These are phyloP conservation scores for Bisporella sp. DNA, from an alignment of 2,329 filamentous ascomycete genomes.

Conservation along the genomic window DNA sequence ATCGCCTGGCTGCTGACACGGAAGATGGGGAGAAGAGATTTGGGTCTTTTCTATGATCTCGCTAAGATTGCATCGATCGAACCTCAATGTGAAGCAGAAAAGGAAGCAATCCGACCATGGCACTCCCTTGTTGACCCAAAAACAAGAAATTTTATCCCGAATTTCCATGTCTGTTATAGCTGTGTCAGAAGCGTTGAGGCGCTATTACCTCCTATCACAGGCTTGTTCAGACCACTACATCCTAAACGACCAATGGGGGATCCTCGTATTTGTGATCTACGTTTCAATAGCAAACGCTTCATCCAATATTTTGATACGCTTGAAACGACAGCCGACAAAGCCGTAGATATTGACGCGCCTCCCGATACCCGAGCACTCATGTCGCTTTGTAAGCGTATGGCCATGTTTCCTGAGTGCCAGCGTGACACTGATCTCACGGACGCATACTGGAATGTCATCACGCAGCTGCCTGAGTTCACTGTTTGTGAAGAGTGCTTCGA, in stretches of 20 bases:
- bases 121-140: constrained; percentile 66
- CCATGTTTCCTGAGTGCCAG: constrained; percentile 21
- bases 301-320: constrained; percentile 53
- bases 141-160: constrained; percentile 53
- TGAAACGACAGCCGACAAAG: constrained; percentile 48
- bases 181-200: constrained; percentile 68
- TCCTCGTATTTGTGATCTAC: constrained; percentile 61
- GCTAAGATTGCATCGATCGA: constrained; percentile 53
- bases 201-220: constrained; percentile 65
- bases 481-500: constrained; percentile 86
- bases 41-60: constrained; percentile 64
- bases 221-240: constrained; percentile 48
- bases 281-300: constrained; percentile 50
- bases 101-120: constrained; percentile 58
- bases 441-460: constrained; percentile 70
- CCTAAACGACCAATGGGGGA: constrained; percentile 33
- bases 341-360: constrained; percentile 26
- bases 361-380: constrained; percentile 23
- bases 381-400: constrained; percentile 16
- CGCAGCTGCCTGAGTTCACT: constrained; percentile 67
- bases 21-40: constrained; percentile 58
- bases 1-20: constrained; percentile 77
- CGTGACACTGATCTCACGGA: constrained; percentile 46
- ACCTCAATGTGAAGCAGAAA: constrained; percentile 51
- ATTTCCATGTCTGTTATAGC: constrained; percentile 68